These are phyloP conservation scores for Lanmaoa pseudosensibilis DNA, from an alignment of 768 basidiomycete genomes.

Conservation along the genomic window DNA sequence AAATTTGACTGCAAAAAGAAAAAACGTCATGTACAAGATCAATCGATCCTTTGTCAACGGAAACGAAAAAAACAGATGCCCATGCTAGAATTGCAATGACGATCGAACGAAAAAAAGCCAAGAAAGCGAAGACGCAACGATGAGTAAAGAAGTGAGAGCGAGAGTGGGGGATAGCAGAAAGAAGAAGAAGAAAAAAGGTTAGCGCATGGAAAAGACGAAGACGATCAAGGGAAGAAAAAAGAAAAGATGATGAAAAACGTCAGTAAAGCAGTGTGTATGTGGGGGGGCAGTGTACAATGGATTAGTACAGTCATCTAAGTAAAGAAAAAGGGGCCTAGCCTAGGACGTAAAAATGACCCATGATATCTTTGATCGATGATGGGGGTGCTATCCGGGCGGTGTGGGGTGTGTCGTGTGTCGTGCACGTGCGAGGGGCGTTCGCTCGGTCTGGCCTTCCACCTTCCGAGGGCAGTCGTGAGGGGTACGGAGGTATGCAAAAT, in stretches of 20 bases:
- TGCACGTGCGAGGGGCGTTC: background rate
- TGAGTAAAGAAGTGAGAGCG: too few species aligned
- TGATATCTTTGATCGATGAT: constrained; percentile 7
- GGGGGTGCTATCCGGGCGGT: background rate
- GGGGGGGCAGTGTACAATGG: background rate
- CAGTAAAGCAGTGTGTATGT: background rate
- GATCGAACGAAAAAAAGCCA: background rate
- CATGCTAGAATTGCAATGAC: background rate
- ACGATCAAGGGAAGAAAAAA: background rate
- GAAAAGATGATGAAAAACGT: background rate
- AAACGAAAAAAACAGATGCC: background rate
- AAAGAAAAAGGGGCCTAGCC: constrained; percentile 1
- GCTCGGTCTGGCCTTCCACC: constrained; percentile 7
- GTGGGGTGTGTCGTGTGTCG: constrained; percentile 5
- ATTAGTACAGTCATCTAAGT: constrained; percentile 15
- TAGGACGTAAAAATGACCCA: constrained; percentile 1
- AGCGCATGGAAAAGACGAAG: background rate
- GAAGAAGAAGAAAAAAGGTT: background rate
- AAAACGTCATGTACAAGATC: background rate
- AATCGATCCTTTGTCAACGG: background rate
- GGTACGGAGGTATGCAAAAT: background rate
- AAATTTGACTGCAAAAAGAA: constrained; percentile 1
- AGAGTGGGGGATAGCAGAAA: too few species aligned
- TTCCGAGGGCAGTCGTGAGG: constrained; percentile 4
- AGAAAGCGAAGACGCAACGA: background rate